Evolutionary conservation across 768 basidiomycete genomes (phyloP).

Genomic region (Mycena amicta): DNA sequence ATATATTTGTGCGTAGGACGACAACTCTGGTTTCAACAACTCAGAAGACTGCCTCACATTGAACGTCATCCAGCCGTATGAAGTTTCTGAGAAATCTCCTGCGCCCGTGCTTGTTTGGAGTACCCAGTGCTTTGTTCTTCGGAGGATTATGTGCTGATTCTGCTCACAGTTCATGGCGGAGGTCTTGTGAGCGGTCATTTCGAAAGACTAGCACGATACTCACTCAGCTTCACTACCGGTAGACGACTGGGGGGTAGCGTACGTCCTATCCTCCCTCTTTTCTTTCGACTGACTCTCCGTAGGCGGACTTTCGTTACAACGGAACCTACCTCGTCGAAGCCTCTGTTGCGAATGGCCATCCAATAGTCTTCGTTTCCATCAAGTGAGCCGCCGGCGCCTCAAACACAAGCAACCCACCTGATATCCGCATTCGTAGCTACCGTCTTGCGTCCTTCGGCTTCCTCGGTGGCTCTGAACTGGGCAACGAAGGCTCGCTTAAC

Average conservation of each 20-base stretch:
- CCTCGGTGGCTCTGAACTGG: not conserved
- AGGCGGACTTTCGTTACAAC: not conserved
- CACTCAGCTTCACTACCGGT: too few relatives aligned
- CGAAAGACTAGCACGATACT: not conserved
- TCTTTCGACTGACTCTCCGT: too few relatives aligned
- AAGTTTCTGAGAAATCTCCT: not conserved
- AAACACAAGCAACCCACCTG: too few relatives aligned
- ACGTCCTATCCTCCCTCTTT: not conserved
- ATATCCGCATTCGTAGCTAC: not conserved
- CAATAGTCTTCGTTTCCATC: not conserved
- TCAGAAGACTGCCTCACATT: constrained; percentile 4
- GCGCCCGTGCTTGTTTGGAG: not conserved
- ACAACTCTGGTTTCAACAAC: not conserved
- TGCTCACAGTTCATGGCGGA: not conserved
- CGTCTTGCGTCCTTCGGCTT: not conserved
- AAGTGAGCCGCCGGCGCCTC: not conserved
- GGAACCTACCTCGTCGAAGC: constrained; percentile 3
- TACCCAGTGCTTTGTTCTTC: not conserved
- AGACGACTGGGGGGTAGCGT: not conserved
- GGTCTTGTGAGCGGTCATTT: not conserved
- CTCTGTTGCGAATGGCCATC: not conserved
- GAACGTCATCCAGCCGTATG: not conserved
- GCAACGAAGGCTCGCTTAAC: not conserved
- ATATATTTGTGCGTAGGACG: too few relatives aligned
- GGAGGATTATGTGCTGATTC: not conserved